Conservation (phyloP, 164 flowering plant species). For the Houttuynia cordata region DNA sequence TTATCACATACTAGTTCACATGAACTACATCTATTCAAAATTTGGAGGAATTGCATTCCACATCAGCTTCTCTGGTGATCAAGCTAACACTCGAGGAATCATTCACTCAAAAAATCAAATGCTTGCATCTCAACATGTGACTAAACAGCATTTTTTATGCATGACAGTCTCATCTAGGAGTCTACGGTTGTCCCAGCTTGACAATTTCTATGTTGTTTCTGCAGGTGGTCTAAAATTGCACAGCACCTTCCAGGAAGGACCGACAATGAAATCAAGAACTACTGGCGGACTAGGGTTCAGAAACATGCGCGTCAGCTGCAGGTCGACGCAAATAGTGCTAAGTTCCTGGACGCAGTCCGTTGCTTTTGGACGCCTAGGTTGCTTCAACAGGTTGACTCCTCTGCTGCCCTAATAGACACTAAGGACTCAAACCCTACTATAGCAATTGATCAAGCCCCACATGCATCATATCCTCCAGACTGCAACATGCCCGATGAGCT, state of each 20-base stretch:
- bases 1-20: no score
- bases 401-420: conserved; percentile 2
- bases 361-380: conserved; percentile 58
- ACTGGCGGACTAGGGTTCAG: conserved; percentile 80
- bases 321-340: conserved; percentile 42
- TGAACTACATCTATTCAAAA: no score
- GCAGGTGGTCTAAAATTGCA: conserved; percentile 89
- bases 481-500: conserved; percentile 1
- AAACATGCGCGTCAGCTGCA: conserved; percentile 67
- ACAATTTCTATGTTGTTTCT: neutral
- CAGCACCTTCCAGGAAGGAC: conserved; percentile 81
- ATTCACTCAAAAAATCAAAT: no score
- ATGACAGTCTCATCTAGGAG: no score
- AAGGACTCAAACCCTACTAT: conserved; percentile 12
- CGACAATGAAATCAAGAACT: conserved; percentile 84
- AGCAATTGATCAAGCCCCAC: neutral
- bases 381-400: conserved; percentile 37
- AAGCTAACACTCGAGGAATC: no score
- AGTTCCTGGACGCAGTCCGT: conserved; percentile 34
- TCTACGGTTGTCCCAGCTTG: neutral
- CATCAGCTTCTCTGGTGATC: no score
- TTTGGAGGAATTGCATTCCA: no score
- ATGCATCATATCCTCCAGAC: neutral
- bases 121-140: no score
- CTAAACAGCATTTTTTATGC: neutral